phyloP scores from a whole-genome alignment of 768 basidiomycete species.

The Trametes cinnabarina region DNA sequence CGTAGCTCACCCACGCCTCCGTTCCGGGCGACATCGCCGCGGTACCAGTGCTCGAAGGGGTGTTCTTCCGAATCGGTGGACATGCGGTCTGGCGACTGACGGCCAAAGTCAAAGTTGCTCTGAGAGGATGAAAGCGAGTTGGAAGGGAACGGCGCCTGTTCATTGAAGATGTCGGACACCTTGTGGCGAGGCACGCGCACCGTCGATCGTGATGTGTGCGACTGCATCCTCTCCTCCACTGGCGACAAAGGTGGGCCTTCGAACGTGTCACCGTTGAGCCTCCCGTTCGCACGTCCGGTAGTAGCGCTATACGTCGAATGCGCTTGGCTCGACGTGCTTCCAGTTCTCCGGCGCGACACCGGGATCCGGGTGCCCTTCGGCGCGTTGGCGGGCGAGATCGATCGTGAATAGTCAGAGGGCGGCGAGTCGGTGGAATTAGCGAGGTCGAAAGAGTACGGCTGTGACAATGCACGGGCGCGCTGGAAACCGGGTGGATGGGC shows the following conservation, averaged over 20 bases:
- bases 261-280: conserved; percentile 19
- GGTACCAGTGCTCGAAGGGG: conserved; percentile 89
- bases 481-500: conserved; percentile 30
- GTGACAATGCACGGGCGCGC: conserved; percentile 65
- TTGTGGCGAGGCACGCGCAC: conserved; percentile 34
- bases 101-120: conserved; percentile 34
- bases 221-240: conserved; percentile 27
- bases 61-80: conserved; percentile 78
- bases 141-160: conserved; percentile 59
- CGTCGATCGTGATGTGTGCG: conserved; percentile 30
- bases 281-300: conserved; percentile 35
- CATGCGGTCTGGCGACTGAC: conserved; percentile 36
- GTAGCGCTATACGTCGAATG: conserved; percentile 28
- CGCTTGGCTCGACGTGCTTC: conserved; percentile 40
- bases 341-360: conserved; percentile 40
- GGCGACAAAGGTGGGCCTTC: conserved; percentile 30
- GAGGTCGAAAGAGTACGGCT: conserved; percentile 49
- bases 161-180: conserved; percentile 54
- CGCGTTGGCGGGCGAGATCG: conserved; percentile 37
- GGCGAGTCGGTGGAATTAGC: conserved; percentile 38
- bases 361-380: conserved; percentile 49
- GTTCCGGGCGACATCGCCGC: conserved; percentile 81
- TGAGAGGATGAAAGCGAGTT: conserved; percentile 43
- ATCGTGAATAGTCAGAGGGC: conserved; percentile 19
- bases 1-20: conserved; percentile 86